phyloP scores from a whole-genome alignment of 805 yeast genomes.

The Dipodascus albidus region DNA sequence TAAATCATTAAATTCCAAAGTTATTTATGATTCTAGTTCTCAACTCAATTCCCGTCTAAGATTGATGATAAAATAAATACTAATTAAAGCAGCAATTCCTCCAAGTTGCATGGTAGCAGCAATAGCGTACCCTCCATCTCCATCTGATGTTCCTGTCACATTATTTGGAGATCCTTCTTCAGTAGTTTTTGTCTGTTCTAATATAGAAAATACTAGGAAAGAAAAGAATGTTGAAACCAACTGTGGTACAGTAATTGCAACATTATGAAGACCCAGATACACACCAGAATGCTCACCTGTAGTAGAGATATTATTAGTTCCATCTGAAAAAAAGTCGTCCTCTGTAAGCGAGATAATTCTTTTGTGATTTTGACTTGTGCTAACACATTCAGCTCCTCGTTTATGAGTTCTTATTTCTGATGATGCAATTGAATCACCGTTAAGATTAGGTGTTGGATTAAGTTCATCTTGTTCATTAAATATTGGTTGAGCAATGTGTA shows the following conservation, averaged over 20 bases:
- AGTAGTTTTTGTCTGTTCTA: slow-evolving; percentile 13
- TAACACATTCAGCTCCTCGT: not conserved
- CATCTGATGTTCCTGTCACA: slow-evolving; percentile 10
- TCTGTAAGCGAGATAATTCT: slow-evolving; percentile 8
- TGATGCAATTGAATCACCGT: not conserved
- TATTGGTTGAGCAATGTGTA: not conserved
- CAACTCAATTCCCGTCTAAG: not conserved
- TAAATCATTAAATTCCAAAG: slow-evolving; percentile 3
- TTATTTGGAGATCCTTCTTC: slow-evolving; percentile 13
- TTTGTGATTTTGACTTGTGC: not conserved
- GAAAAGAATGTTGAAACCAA: slow-evolving; percentile 29
- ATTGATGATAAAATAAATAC: slow-evolving; percentile 21
- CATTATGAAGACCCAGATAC: slow-evolving; percentile 30
- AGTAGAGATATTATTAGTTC: not conserved
- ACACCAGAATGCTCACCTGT: slow-evolving; percentile 25
- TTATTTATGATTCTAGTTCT: not conserved
- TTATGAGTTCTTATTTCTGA: not conserved
- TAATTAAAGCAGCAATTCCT: slow-evolving; percentile 24
- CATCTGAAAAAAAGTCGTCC: slow-evolving; percentile 7
- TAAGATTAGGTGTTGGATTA: not conserved
- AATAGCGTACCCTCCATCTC: slow-evolving; percentile 27
- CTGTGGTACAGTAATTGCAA: slow-evolving; percentile 30
- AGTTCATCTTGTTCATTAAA: not conserved
- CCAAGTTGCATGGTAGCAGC: slow-evolving; percentile 29
- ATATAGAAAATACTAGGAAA: slow-evolving; percentile 23